Evolutionary conservation across 495 filamentous ascomycete species (phyloP).

Genomic region (Neohortaea acidophila): DNA sequence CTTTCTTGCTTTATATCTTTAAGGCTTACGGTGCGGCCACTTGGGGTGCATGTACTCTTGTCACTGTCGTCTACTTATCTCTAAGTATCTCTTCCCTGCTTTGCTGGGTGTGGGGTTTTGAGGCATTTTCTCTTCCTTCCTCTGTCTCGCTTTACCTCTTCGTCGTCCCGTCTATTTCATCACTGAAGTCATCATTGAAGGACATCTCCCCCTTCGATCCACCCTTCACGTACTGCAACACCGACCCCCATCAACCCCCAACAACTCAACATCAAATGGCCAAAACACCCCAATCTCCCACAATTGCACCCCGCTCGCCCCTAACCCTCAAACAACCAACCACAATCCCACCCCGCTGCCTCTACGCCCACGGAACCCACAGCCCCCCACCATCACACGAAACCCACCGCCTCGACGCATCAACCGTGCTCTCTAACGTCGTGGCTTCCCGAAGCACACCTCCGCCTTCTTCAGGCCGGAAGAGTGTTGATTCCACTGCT

Average conservation of each 20-base stretch:
- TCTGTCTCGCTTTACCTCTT: no score
- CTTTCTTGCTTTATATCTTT: no score
- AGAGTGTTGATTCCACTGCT: slow-evolving; percentile 5
- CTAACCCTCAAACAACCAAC: slow-evolving; percentile 25
- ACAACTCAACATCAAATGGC: background rate
- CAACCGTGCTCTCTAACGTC: slow-evolving; percentile 23
- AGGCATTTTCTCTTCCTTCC: no score
- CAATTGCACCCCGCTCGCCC: slow-evolving; percentile 22
- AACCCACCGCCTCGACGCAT: slow-evolving; percentile 19
- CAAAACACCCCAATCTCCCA: slow-evolving; percentile 4
- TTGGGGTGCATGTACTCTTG: no score
- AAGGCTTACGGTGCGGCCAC: no score
- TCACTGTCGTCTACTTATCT: no score
- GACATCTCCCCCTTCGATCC: no score
- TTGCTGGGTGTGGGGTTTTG: no score
- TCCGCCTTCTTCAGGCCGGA: slow-evolving; percentile 7
- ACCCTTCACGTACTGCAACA: no score
- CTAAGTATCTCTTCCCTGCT: no score
- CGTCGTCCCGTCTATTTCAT: no score
- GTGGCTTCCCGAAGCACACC: slow-evolving; percentile 20
- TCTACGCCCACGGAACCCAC: slow-evolving; percentile 21
- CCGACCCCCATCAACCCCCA: background rate
- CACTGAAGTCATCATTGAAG: no score
- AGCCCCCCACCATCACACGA: slow-evolving; percentile 5
- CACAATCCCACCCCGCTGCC: slow-evolving; percentile 24